Conservation (phyloP, 768 basidiomycete genomes). For the Grammothele lineata region DNA sequence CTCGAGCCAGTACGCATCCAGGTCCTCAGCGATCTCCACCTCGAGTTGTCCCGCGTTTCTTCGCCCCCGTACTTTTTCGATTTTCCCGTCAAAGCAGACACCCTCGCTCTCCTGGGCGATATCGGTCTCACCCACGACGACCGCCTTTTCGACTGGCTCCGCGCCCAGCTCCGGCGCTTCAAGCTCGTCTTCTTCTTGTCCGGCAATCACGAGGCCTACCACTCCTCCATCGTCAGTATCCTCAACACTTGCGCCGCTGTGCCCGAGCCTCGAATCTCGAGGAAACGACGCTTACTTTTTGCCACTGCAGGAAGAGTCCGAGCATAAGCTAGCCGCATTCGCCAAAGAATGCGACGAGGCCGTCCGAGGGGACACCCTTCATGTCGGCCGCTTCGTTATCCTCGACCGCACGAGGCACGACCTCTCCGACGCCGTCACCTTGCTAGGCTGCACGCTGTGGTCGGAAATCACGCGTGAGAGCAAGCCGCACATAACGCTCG, state of each 20-base stretch:
- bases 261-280: no score
- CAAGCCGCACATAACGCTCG: slow-evolving; percentile 23
- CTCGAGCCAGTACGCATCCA: slow-evolving; percentile 19
- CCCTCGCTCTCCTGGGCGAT: slow-evolving; percentile 35
- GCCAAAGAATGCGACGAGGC: not conserved
- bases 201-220: slow-evolving; percentile 32
- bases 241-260: no score
- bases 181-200: slow-evolving; percentile 30
- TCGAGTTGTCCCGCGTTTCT: slow-evolving; percentile 22
- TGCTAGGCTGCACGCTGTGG: slow-evolving; percentile 42
- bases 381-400: slow-evolving; percentile 25
- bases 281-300: not conserved
- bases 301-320: not conserved
- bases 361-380: not conserved
- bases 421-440: slow-evolving; percentile 27
- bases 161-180: slow-evolving; percentile 27
- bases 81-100: slow-evolving; percentile 22
- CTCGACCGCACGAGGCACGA: slow-evolving; percentile 33
- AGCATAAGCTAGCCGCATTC: not conserved
- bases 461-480: slow-evolving; percentile 26
- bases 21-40: slow-evolving; percentile 30
- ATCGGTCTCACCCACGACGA: slow-evolving; percentile 30
- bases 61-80: slow-evolving; percentile 12
- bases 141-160: slow-evolving; percentile 31
- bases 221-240: slow-evolving; percentile 10